Evolutionary conservation across 2,329 filamentous ascomycete genomes (phyloP).

Genomic region (Colletotrichum destructivum): DNA sequence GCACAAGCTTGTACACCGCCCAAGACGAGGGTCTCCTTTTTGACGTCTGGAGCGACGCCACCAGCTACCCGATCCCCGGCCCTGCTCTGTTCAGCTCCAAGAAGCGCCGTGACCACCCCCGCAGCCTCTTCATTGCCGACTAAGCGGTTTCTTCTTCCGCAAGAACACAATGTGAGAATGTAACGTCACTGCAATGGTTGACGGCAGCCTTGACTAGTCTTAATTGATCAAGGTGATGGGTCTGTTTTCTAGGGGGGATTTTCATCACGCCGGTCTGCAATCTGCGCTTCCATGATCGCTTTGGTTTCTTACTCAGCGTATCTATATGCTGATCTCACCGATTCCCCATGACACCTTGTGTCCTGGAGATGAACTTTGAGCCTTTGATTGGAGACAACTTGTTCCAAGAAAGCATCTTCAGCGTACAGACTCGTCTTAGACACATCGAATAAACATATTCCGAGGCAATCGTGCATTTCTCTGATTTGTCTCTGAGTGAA

Average conservation of each 20-base stretch:
- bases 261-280: conserved; percentile 9
- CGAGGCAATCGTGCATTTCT: not conserved
- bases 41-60: conserved; percentile 51
- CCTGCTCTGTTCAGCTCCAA: conserved; percentile 44
- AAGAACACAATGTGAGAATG: not conserved
- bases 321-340: conserved; percentile 30
- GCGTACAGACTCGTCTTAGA: conserved; percentile 24
- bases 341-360: conserved; percentile 15
- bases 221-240: not conserved
- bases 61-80: conserved; percentile 52
- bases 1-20: conserved; percentile 55
- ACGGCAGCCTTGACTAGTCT: conserved; percentile 32
- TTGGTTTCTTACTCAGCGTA: conserved; percentile 31
- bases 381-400: conserved; percentile 36
- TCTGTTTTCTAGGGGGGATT: conserved; percentile 10
- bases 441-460: conserved; percentile 20
- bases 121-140: conserved; percentile 24
- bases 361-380: conserved; percentile 33
- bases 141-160: conserved; percentile 7
- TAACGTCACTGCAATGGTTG: conserved; percentile 10
- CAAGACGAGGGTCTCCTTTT: conserved; percentile 54
- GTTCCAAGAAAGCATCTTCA: conserved; percentile 31
- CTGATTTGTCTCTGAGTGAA: not conserved
- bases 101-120: conserved; percentile 38
- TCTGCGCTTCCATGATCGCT: conserved; percentile 7